These are phyloP conservation scores for Synchytrium microbalum DNA, from an alignment of 371 early-diverging fungal genomes.

Conservation along the genomic window DNA sequence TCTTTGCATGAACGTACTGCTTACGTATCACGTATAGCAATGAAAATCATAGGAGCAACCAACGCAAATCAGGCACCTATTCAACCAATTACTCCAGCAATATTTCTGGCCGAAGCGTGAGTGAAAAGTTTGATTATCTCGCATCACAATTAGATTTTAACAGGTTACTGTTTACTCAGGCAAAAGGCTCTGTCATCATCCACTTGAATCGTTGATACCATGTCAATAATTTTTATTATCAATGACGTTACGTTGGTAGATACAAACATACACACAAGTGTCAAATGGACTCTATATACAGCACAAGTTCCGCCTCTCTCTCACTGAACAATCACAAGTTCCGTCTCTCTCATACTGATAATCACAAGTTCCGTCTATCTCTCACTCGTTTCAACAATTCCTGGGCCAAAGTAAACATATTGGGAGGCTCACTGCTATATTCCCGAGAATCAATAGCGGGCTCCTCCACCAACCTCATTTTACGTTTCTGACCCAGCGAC, in stretches of 20 bases:
- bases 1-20: no score
- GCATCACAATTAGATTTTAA: neutral
- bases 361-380: neutral
- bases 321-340: neutral
- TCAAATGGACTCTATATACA: neutral
- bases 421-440: neutral
- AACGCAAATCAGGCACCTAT: no score
- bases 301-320: neutral
- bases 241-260: constrained; percentile 28
- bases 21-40: no score
- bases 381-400: neutral
- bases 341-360: neutral
- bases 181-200: neutral
- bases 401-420: neutral
- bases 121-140: neutral
- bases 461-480: no score
- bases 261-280: constrained; percentile 20
- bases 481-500: no score
- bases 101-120: neutral
- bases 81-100: neutral
- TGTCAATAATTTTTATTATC: constrained; percentile 16
- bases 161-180: neutral
- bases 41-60: neutral
- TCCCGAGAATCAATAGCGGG: neutral
- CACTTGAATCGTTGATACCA: constrained; percentile 3